A percentile compares a stretch with the other conserved stretches of the same genome.
These are phyloP conservation scores for Clitopilus hobsonii DNA, from an alignment of 768 basidiomycete species.

Conservation along the genomic window DNA sequence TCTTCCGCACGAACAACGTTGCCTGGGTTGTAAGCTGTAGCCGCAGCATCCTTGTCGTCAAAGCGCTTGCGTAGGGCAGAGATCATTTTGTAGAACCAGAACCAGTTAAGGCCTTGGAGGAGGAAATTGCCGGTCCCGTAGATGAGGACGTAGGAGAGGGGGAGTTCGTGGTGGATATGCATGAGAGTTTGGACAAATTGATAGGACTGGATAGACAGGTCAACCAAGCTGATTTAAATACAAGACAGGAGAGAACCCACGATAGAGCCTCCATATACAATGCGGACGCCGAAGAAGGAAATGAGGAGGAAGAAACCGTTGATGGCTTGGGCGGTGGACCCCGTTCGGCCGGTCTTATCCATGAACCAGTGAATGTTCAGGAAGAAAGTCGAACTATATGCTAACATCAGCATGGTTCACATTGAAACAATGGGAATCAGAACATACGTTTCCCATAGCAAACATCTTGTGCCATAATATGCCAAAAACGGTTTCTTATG, in stretches of 20 bases:
- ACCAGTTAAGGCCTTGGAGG: constrained; percentile 71
- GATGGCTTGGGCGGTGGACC: constrained; percentile 58
- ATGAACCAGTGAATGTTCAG: constrained; percentile 85
- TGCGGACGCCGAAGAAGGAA: constrained; percentile 65
- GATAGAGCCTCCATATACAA: constrained; percentile 62
- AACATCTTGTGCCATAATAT: constrained; percentile 73
- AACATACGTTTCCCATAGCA: constrained; percentile 77
- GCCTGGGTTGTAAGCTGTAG: neutral
- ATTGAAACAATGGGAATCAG: constrained; percentile 2
- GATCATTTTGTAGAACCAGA: constrained; percentile 81
- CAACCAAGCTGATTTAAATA: neutral
- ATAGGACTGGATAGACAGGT: constrained; percentile 42
- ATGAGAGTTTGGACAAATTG: constrained; percentile 61
- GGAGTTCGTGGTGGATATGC: constrained; percentile 48
- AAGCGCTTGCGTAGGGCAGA: constrained; percentile 61
- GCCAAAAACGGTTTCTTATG: constrained; percentile 69
- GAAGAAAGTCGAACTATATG: constrained; percentile 71
- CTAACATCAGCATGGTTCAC: neutral
- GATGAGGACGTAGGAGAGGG: constrained; percentile 42
- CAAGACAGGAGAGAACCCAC: constrained; percentile 21
- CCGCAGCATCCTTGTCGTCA: constrained; percentile 6
- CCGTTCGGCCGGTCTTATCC: constrained; percentile 73
- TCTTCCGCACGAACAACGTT: neutral
- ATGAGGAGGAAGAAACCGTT: constrained; percentile 67
- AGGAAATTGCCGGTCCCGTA: constrained; percentile 58